Evolutionary conservation across 768 basidiomycete species (phyloP).

Genomic region (Mycena crocata): DNA sequence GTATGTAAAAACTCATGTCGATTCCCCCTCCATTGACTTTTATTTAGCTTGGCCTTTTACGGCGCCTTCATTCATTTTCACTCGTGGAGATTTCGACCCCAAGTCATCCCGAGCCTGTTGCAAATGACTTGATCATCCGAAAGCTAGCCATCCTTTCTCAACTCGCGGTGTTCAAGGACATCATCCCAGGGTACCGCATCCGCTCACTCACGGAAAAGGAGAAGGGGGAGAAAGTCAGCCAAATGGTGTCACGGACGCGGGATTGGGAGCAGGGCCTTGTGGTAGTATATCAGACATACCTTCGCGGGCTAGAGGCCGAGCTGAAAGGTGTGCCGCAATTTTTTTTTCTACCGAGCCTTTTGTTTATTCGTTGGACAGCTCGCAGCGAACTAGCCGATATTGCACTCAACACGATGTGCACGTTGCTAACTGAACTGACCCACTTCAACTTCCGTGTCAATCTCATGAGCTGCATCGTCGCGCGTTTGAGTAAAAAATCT

Average conservation of each 20-base stretch:
- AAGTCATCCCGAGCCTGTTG: slow-evolving; percentile 74
- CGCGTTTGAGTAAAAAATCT: slow-evolving; percentile 82
- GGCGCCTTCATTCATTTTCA: slow-evolving; percentile 92
- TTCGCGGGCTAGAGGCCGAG: slow-evolving; percentile 87
- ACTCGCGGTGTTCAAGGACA: slow-evolving; percentile 94
- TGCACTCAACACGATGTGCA: slow-evolving; percentile 89
- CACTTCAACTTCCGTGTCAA: slow-evolving; percentile 98
- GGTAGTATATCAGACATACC: slow-evolving; percentile 86
- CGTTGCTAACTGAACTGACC: slow-evolving; percentile 81
- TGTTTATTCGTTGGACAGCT: slow-evolving; percentile 51
- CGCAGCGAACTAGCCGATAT: slow-evolving; percentile 74
- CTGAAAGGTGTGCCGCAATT: slow-evolving; percentile 72
- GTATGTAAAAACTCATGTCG: slow-evolving; percentile 62
- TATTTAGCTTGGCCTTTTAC: slow-evolving; percentile 84
- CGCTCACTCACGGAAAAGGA: slow-evolving; percentile 91
- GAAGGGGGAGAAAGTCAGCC: slow-evolving; percentile 92
- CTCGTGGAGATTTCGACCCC: slow-evolving; percentile 77
- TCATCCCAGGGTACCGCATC: slow-evolving; percentile 96
- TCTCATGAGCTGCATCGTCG: slow-evolving; percentile 89
- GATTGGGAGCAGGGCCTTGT: slow-evolving; percentile 98
- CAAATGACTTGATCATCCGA: slow-evolving; percentile 85
- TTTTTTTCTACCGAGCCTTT: slow-evolving; percentile 10
- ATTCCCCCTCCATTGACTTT: slow-evolving; percentile 11
- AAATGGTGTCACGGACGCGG: slow-evolving; percentile 88
- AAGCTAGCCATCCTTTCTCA: slow-evolving; percentile 91